phyloP scores from a whole-genome alignment of 78 protist species.

The Parvularia atlantis region DNA sequence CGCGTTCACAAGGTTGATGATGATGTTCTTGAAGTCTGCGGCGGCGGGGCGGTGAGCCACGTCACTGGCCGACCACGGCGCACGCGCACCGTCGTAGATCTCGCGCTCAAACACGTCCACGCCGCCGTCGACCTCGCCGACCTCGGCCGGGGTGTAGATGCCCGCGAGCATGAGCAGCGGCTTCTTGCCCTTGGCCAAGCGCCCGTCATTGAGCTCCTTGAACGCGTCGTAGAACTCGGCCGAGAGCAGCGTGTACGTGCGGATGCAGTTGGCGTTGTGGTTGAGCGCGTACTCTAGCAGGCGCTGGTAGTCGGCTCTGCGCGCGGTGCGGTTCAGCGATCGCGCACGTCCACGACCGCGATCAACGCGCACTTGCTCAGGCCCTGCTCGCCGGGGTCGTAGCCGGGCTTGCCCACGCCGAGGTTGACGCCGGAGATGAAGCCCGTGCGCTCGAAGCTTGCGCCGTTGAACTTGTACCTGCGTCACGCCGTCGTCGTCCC shows the following conservation, averaged over 20 bases:
- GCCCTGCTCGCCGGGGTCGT: slow-evolving; percentile 5
- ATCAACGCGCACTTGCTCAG: no score
- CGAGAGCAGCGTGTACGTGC: not conserved
- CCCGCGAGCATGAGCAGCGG: not conserved
- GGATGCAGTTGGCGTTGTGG: not conserved
- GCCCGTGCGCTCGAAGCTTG: no score
- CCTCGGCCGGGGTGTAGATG: slow-evolving; percentile 1
- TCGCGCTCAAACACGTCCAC: not conserved
- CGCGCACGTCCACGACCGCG: no score
- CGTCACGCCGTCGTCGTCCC: no score
- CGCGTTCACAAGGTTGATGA: not conserved
- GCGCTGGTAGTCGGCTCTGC: slow-evolving; percentile 3
- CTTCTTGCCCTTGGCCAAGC: no score
- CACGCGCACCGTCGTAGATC: no score
- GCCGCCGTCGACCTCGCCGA: not conserved
- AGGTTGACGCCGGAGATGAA: not conserved
- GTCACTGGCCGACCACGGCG: no score
- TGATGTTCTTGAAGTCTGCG: not conserved
- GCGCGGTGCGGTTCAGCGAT: no score
- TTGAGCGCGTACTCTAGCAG: not conserved
- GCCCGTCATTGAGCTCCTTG: not conserved
- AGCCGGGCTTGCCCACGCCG: slow-evolving; percentile 1
- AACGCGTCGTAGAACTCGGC: not conserved
- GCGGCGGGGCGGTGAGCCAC: no score
- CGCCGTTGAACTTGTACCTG: no score